Percentiles rank a stretch among this genome's conserved stretches.
Conservation (phyloP, 148 eudicot species). For the Hydrangea macrophylla region DNA sequence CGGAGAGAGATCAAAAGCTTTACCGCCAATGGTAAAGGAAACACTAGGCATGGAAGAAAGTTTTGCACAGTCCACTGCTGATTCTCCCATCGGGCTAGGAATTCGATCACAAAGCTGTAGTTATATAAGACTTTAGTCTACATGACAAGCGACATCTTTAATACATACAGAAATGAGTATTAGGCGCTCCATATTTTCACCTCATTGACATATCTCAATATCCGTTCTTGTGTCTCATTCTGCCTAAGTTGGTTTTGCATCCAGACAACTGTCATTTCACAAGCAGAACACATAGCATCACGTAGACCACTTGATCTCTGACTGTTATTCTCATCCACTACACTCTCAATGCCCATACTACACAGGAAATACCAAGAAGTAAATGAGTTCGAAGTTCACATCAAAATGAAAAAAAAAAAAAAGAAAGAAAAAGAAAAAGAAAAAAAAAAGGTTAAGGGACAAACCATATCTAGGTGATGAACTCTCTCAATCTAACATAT, state of each 20-base stretch:
- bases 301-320: slow-evolving; percentile 38
- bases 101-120: slow-evolving; percentile 73
- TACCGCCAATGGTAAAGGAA: slow-evolving; percentile 77
- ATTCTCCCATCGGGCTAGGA: slow-evolving; percentile 76
- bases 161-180: not conserved
- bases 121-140: slow-evolving; percentile 6
- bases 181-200: slow-evolving; percentile 30
- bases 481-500: too few relatives aligned
- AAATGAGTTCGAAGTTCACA: not conserved
- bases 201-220: slow-evolving; percentile 62
- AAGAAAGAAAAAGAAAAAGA: not conserved
- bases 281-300: slow-evolving; percentile 67
- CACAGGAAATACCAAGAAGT: slow-evolving; percentile 4
- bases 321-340: slow-evolving; percentile 44
- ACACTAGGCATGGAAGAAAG: slow-evolving; percentile 70
- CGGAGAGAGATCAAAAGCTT: slow-evolving; percentile 58
- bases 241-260: slow-evolving; percentile 69
- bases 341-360: slow-evolving; percentile 78
- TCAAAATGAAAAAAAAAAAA: not conserved
- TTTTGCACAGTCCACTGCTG: slow-evolving; percentile 63
- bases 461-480: too few relatives aligned
- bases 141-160: not conserved
- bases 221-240: slow-evolving; percentile 67
- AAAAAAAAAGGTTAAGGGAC: not conserved
- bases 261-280: slow-evolving; percentile 98